These are phyloP conservation scores for Radiomyces spectabilis DNA, from an alignment of 192 early-diverging fungal species.

Conservation along the genomic window DNA sequence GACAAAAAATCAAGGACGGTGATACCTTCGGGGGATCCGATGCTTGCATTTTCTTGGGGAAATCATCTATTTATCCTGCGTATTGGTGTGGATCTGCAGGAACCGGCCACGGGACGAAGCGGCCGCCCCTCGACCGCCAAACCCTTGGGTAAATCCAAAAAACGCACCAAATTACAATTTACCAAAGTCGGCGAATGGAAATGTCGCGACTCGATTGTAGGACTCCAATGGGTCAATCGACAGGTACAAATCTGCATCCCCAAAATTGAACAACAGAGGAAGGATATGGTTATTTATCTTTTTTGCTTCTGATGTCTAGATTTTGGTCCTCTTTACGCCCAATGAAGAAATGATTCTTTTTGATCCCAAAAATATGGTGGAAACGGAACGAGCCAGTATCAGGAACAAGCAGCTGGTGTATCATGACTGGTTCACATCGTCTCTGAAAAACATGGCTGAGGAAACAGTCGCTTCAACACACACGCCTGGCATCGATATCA, in stretches of 20 bases:
- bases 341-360: conserved; percentile 54
- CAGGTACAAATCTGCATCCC: conserved; percentile 28
- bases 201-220: conserved; percentile 45
- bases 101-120: neutral
- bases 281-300: no score
- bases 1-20: neutral
- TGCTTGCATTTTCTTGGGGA: conserved; percentile 53
- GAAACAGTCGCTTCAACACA: conserved; percentile 1
- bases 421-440: conserved; percentile 40
- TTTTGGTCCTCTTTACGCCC: conserved; percentile 45
- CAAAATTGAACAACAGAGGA: no score
- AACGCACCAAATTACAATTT: conserved; percentile 33
- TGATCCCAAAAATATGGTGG: conserved; percentile 43
- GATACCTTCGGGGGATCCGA: conserved; percentile 27
- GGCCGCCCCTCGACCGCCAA: no score
- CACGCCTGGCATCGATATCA: neutral
- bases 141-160: conserved; percentile 4
- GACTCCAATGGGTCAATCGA: conserved; percentile 49
- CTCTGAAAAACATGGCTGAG: conserved; percentile 34
- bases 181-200: conserved; percentile 44
- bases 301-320: conserved; percentile 25
- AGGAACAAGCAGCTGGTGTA: conserved; percentile 44
- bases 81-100: conserved; percentile 22
- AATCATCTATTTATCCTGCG: conserved; percentile 43
- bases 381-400: conserved; percentile 40